Evolutionary conservation across 768 basidiomycete genomes (phyloP), one percentile per base, ranked within the genome.

Genomic region (Tricholomella constricta): DNA sequence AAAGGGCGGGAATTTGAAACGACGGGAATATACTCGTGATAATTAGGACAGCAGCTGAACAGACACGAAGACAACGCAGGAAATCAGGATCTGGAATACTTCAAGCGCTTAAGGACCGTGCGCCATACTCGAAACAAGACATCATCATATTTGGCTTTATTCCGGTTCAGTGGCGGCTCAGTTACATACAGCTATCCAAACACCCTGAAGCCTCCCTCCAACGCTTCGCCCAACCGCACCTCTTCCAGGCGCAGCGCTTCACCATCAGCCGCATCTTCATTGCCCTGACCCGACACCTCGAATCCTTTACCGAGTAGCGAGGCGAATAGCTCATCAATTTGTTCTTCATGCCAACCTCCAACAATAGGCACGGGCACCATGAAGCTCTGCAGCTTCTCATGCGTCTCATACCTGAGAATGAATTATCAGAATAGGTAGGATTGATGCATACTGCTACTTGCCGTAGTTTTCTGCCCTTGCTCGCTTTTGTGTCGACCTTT

Each of bases 351-450:
- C 97, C 97, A 99, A 50, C 74, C 79, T 25, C 84, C 84, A 29
- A 71, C 67, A 12, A 75, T 66, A 6, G 83, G 81, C 11, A 94
- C 85, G 6, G 96, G 96, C 1, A 94, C 91, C 89, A 96, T 96
- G 67, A 98, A 98, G 69, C 94, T 94, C 68, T 94, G 91, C 45
- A 97, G 75, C 73, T 97, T 98, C 62, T 98, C 94, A 64, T 98
- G 97, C 1, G 91, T 85, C 58, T 96, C 89, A 68, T 94, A 97
- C 50, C 91, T 90, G 65, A 6, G 26, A 1, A 17, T 41, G 25
- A n/a, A 51, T 14, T 25, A 20, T 54, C 27, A 37, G 45, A 26
- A n/a, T 19, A 19, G 32, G 42, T 27, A 17, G n/a, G 15, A 3
- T 14, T 17, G 11, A 4, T 20, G 15, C 10, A 45, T 46, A 27